Percentiles rank a stretch among this genome's conserved stretches.
Evolutionary conservation across 2,329 filamentous ascomycete species (phyloP).

Genomic region (Domatiomyces globalis): DNA sequence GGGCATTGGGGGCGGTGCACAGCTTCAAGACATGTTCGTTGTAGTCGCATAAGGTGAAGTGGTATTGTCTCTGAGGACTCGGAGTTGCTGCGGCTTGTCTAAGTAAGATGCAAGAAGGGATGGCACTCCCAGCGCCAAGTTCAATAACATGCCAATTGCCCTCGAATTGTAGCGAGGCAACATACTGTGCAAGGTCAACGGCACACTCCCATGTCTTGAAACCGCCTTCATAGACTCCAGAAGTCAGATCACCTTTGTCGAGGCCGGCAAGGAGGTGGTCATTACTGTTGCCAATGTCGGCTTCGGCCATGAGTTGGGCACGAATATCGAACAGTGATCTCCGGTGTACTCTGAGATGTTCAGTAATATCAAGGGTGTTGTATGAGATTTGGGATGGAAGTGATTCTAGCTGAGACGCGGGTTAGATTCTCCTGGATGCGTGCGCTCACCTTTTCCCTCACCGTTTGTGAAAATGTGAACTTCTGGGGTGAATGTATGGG

Average conservation of each 20-base stretch:
- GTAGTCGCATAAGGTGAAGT: constrained; percentile 48
- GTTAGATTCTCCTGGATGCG: background rate
- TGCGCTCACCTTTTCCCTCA: background rate
- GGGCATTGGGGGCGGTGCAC: constrained; percentile 46
- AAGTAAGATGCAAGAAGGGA: constrained; percentile 44
- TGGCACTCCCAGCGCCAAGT: constrained; percentile 50
- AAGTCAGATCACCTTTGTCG: constrained; percentile 39
- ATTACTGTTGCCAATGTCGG: constrained; percentile 24
- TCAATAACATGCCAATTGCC: constrained; percentile 24
- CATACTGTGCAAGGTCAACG: constrained; percentile 38
- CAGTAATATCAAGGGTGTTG: constrained; percentile 35
- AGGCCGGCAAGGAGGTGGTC: constrained; percentile 35
- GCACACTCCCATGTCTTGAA: constrained; percentile 58
- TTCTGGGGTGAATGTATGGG: background rate
- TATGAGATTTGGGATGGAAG: constrained; percentile 48
- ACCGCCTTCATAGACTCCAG: constrained; percentile 50
- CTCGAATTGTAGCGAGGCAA: background rate
- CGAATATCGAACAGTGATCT: constrained; percentile 50
- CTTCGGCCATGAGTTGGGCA: constrained; percentile 49
- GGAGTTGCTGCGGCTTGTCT: constrained; percentile 23
- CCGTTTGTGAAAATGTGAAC: background rate
- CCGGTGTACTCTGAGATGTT: constrained; percentile 22
- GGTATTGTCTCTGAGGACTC: constrained; percentile 19
- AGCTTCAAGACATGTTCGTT: constrained; percentile 46
- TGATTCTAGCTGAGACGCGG: constrained; percentile 23